These are phyloP conservation scores for Colletotrichum acutatum DNA, from an alignment of 2,329 filamentous ascomycete genomes.

Conservation along the genomic window DNA sequence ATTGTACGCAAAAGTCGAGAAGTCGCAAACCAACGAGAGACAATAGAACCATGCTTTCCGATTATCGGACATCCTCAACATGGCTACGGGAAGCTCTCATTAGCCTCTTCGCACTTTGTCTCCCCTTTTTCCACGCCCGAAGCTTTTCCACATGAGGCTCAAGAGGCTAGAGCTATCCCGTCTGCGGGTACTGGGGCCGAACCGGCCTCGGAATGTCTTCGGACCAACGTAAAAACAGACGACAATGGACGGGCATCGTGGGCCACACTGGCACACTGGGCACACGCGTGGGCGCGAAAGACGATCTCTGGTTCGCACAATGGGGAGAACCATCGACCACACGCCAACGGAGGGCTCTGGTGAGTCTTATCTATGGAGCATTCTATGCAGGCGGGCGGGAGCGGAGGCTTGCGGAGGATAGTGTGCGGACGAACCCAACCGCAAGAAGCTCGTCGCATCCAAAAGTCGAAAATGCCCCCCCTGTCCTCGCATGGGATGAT, in stretches of 20 bases:
- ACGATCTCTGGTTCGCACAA: conserved; percentile 23
- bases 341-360: not conserved
- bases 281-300: not conserved
- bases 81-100: too few species aligned
- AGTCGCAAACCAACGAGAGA: not conserved
- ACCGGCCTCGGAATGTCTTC: conserved; percentile 3
- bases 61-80: conserved; percentile 7
- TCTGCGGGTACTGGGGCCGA: conserved; percentile 20
- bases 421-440: conserved; percentile 25
- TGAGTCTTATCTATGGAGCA: conserved; percentile 32
- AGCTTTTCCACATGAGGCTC: conserved; percentile 5
- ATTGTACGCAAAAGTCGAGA: not conserved
- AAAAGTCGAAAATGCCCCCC: not conserved
- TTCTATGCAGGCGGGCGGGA: not conserved
- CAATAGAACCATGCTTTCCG: too few species aligned
- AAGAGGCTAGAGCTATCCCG: not conserved
- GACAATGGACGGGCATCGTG: not conserved
- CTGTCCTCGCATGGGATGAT: conserved; percentile 15
- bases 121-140: not conserved
- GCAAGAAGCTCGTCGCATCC: conserved; percentile 7
- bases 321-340: not conserved
- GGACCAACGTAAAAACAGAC: not conserved
- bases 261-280: not conserved
- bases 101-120: too few species aligned
- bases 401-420: conserved; percentile 3